Percentiles rank a stretch among this genome's conserved stretches.
Evolutionary conservation across 140 eudicot genomes (phyloP).

Genomic region (Ambrosia hybrid): DNA sequence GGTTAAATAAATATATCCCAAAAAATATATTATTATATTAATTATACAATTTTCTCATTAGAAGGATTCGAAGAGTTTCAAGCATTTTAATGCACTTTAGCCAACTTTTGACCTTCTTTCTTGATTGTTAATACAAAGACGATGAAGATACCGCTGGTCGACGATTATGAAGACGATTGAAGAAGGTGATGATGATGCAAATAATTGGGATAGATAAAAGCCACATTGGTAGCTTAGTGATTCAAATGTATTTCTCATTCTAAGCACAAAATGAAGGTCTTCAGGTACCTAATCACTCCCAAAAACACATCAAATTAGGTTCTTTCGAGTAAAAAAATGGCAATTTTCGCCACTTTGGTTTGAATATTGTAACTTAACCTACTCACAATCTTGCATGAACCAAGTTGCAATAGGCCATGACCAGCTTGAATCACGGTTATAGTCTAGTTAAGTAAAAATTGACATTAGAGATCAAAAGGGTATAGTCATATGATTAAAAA

Average conservation of each 20-base stretch:
- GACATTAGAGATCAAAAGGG: slow-evolving; percentile 10
- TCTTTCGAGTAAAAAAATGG: neutral
- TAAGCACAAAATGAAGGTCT: slow-evolving; percentile 94
- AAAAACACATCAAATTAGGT: slow-evolving; percentile 1
- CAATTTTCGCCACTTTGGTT: no score
- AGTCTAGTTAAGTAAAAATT: slow-evolving; percentile 46
- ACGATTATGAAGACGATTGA: no score
- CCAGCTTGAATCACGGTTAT: slow-evolving; percentile 99
- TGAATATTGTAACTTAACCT: neutral
- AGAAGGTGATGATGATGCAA: slow-evolving; percentile 32
- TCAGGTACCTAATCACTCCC: slow-evolving; percentile 69
- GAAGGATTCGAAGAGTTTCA: no score
- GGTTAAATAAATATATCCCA: no score
- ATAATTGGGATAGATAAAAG: slow-evolving; percentile 81
- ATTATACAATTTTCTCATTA: no score
- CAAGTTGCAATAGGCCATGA: slow-evolving; percentile 94
- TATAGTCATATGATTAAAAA: neutral
- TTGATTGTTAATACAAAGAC: no score
- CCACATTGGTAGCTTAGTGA: slow-evolving; percentile 94
- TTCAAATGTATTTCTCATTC: slow-evolving; percentile 97
- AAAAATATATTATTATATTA: no score
- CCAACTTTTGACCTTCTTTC: no score
- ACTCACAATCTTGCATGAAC: slow-evolving; percentile 98
- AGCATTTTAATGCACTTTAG: no score
- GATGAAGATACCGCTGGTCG: no score